phyloP scores from a whole-genome alignment of 73 alveolate species.

The Blepharisma japonicum region DNA sequence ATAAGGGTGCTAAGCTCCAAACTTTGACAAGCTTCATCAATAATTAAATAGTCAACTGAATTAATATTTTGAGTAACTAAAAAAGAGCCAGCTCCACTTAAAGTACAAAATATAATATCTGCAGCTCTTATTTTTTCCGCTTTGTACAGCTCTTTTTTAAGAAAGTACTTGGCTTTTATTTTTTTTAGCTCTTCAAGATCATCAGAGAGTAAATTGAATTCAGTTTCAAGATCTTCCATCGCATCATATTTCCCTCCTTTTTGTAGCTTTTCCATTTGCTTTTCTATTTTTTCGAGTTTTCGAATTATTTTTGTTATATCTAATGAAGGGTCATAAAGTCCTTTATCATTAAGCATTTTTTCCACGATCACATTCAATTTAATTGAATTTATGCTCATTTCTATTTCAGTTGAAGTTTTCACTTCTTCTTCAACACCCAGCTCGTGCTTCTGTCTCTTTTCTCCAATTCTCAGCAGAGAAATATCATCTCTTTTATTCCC shows the following conservation, averaged over 20 bases:
- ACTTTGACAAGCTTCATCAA: constrained; percentile 93
- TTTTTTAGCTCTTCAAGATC: constrained; percentile 28
- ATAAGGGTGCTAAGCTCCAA: constrained; percentile 79
- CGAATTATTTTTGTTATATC: background rate
- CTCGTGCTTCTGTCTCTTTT: constrained; percentile 8
- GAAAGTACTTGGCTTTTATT: constrained; percentile 41
- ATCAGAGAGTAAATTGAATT: background rate
- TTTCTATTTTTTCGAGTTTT: background rate
- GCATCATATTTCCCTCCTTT: background rate
- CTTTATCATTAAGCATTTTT: background rate
- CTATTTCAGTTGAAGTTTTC: background rate
- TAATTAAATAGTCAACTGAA: constrained; percentile 65
- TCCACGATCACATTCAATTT: background rate
- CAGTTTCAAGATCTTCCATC: background rate
- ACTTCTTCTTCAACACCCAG: background rate
- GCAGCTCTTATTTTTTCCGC: background rate
- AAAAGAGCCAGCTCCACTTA: constrained; percentile 76
- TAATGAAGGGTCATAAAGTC: too few relatives aligned
- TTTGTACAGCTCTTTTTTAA: constrained; percentile 32
- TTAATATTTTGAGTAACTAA: background rate
- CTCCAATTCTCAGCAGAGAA: constrained; percentile 49
- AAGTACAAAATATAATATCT: too few relatives aligned
- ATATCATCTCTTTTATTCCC: constrained; percentile 38
- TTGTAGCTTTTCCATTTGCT: background rate
- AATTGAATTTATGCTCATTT: background rate